Conservation (phyloP, 2,329 filamentous ascomycete genomes). For the Periconia digitata region DNA sequence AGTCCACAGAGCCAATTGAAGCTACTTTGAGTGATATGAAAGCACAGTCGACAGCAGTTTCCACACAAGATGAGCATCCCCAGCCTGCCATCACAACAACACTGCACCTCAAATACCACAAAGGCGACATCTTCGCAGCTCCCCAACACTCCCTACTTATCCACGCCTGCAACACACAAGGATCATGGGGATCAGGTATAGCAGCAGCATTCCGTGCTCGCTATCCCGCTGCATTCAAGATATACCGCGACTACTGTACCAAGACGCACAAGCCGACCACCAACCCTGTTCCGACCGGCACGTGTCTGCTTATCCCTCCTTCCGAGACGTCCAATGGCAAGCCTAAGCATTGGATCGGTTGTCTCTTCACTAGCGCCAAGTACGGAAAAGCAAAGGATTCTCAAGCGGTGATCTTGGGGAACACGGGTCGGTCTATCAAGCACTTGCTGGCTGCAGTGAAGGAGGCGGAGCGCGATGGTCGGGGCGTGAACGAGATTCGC, state of each 20-base stretch:
- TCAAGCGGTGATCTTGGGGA: conserved; percentile 49
- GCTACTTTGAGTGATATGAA: neutral
- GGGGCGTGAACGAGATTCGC: conserved; percentile 42
- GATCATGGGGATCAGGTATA: conserved; percentile 62
- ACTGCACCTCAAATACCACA: conserved; percentile 22
- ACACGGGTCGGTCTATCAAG: conserved; percentile 52
- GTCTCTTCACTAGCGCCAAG: conserved; percentile 58
- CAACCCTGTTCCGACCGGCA: conserved; percentile 44
- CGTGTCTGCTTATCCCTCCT: conserved; percentile 57
- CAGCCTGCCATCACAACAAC: neutral
- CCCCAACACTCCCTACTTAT: conserved; percentile 55
- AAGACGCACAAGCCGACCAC: conserved; percentile 20
- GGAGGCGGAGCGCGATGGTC: conserved; percentile 21
- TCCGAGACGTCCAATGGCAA: conserved; percentile 39
- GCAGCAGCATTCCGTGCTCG: conserved; percentile 52
- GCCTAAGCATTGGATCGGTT: conserved; percentile 57
- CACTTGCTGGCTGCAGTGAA: conserved; percentile 51
- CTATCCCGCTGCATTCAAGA: conserved; percentile 54
- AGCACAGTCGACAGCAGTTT: neutral
- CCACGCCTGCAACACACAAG: conserved; percentile 62
- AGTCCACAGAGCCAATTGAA: neutral
- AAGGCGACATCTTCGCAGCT: conserved; percentile 56
- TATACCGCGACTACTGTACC: conserved; percentile 53
- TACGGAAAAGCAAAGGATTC: conserved; percentile 51
- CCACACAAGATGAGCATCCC: neutral